These are phyloP conservation scores for Xeromyces bisporus DNA, from an alignment of 495 filamentous ascomycete species.

Conservation along the genomic window DNA sequence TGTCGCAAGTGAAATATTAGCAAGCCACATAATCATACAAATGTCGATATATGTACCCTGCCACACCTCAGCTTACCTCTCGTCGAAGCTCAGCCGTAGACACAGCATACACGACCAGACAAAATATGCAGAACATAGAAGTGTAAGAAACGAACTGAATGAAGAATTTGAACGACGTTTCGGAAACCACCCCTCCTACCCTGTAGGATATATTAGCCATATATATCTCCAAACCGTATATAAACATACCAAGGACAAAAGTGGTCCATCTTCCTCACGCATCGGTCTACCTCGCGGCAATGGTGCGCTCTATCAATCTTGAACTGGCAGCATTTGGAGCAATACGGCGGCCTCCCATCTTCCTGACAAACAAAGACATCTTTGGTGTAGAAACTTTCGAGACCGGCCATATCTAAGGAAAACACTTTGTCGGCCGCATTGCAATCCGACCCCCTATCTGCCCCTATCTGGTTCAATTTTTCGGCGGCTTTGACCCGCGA, in stretches of 20 bases:
- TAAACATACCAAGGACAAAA: constrained; percentile 65
- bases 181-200: constrained; percentile 79
- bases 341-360: constrained; percentile 69
- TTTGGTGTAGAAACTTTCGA: constrained; percentile 52
- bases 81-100: constrained; percentile 32
- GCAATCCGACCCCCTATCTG: constrained; percentile 13
- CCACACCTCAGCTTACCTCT: constrained; percentile 13
- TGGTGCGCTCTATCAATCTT: constrained; percentile 79
- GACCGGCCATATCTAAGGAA: constrained; percentile 13
- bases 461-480: constrained; percentile 5
- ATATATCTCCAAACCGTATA: not conserved
- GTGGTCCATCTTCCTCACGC: constrained; percentile 81
- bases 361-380: constrained; percentile 67
- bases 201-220: constrained; percentile 16
- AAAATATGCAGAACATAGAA: constrained; percentile 44
- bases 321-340: constrained; percentile 59
- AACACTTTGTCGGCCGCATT: constrained; percentile 10
- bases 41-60: too few species aligned
- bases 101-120: constrained; percentile 40
- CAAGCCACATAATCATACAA: too few species aligned
- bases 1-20: constrained; percentile 6
- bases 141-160: constrained; percentile 67
- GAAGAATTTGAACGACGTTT: constrained; percentile 79
- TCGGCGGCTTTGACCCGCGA: not conserved
- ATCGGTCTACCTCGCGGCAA: constrained; percentile 62